These are phyloP conservation scores for Colletotrichum salicis DNA, from an alignment of 2,329 filamentous ascomycete species.

Conservation along the genomic window DNA sequence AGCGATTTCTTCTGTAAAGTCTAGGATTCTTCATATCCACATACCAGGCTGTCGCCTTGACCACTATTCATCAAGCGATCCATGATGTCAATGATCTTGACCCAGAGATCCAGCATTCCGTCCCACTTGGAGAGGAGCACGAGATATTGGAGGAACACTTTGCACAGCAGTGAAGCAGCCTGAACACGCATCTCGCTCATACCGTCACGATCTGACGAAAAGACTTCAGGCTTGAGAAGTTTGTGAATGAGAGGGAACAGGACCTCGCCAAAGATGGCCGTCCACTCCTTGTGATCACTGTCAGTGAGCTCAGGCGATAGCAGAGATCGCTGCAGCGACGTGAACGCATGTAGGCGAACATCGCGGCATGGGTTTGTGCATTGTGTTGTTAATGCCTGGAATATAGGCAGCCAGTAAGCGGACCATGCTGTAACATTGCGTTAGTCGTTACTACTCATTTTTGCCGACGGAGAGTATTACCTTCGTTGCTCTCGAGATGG, in stretches of 20 bases:
- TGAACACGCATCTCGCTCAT: slow-evolving; percentile 97
- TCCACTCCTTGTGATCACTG: slow-evolving; percentile 91
- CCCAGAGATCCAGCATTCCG: slow-evolving; percentile 91
- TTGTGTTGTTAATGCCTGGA: slow-evolving; percentile 87
- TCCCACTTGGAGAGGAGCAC: slow-evolving; percentile 86
- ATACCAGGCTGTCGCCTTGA: slow-evolving; percentile 86
- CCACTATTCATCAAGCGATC: slow-evolving; percentile 96
- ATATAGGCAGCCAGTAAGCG: slow-evolving; percentile 96
- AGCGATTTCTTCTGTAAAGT: slow-evolving; percentile 1
- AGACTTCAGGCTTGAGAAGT: slow-evolving; percentile 93
- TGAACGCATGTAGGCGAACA: slow-evolving; percentile 88
- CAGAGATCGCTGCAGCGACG: slow-evolving; percentile 84
- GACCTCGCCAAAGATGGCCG: slow-evolving; percentile 92
- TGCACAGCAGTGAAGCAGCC: slow-evolving; percentile 89
- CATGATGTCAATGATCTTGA: slow-evolving; percentile 92
- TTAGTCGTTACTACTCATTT: slow-evolving; percentile 37
- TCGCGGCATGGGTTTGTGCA: slow-evolving; percentile 95
- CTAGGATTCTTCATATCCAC: slow-evolving; percentile 44
- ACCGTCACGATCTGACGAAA: slow-evolving; percentile 87
- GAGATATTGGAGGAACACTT: slow-evolving; percentile 94
- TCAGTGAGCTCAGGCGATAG: slow-evolving; percentile 86
- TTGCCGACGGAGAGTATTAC: slow-evolving; percentile 52
- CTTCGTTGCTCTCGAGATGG: slow-evolving; percentile 87
- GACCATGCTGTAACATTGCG: slow-evolving; percentile 78
- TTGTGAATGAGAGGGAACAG: slow-evolving; percentile 90